Conservation (phyloP, 1,284 basidiomycete species). For the Hymenochaete sp. region DNA sequence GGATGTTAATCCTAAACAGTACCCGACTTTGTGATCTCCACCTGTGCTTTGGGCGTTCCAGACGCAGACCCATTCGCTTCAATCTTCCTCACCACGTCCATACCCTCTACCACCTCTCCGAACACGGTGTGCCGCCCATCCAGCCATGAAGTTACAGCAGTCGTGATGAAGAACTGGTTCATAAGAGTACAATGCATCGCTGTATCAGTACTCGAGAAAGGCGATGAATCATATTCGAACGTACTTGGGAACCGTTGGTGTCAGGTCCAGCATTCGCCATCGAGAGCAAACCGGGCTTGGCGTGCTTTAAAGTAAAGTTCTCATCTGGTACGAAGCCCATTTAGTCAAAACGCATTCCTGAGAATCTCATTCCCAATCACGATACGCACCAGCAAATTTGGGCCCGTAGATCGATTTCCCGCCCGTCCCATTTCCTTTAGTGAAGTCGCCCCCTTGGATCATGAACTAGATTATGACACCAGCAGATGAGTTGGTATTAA, state of each 20-base stretch:
- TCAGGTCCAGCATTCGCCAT: slow-evolving; percentile 81
- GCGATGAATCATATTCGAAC: not conserved
- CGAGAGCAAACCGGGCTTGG: slow-evolving; percentile 75
- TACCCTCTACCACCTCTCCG: slow-evolving; percentile 59
- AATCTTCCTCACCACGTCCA: slow-evolving; percentile 56
- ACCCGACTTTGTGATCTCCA: slow-evolving; percentile 50
- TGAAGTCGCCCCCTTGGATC: slow-evolving; percentile 70
- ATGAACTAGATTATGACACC: slow-evolving; percentile 31
- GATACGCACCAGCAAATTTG: slow-evolving; percentile 57
- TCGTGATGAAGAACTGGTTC: slow-evolving; percentile 58
- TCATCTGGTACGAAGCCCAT: slow-evolving; percentile 59
- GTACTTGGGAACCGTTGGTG: slow-evolving; percentile 53
- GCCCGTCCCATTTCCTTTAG: slow-evolving; percentile 74
- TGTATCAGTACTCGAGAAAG: slow-evolving; percentile 15
- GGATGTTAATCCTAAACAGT: slow-evolving; percentile 37
- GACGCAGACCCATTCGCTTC: slow-evolving; percentile 48
- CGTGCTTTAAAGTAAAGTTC: slow-evolving; percentile 77
- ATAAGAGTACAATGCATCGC: slow-evolving; percentile 36
- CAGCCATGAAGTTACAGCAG: slow-evolving; percentile 61
- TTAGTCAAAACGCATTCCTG: not conserved
- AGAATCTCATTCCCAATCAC: slow-evolving; percentile 3
- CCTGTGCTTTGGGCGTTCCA: slow-evolving; percentile 37
- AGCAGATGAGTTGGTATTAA: not conserved
- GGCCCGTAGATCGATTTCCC: slow-evolving; percentile 89
- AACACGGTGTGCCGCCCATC: slow-evolving; percentile 79